phyloP scores from a whole-genome alignment of 805 yeast genomes.

The Starmerella gropengiesseri region DNA sequence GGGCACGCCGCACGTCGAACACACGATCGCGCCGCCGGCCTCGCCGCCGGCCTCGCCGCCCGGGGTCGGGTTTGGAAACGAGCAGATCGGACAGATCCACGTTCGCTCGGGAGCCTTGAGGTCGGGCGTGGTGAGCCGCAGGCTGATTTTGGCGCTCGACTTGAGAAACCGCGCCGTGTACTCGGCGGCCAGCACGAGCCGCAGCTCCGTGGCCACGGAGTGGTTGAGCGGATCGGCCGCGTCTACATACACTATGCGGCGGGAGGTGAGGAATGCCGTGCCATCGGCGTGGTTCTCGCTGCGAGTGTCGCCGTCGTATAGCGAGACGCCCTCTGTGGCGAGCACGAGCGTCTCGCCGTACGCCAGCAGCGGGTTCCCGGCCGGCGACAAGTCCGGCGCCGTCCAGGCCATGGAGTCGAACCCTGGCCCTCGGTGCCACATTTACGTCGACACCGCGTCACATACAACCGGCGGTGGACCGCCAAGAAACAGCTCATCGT shows the following conservation, averaged over 20 bases:
- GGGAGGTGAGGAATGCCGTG: slow-evolving; percentile 62
- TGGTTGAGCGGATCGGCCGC: slow-evolving; percentile 33
- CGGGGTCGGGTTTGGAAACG: slow-evolving; percentile 47
- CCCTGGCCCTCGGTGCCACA: no score
- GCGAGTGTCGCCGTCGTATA: slow-evolving; percentile 62
- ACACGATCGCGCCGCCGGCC: slow-evolving; percentile 34
- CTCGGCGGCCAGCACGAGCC: slow-evolving; percentile 34
- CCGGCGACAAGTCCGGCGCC: slow-evolving; percentile 27
- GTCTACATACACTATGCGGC: slow-evolving; percentile 64
- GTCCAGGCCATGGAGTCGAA: slow-evolving; percentile 21
- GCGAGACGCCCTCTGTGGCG: slow-evolving; percentile 50
- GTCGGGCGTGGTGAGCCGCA: slow-evolving; percentile 21
- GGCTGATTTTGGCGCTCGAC: slow-evolving; percentile 66
- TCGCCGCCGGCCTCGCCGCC: background rate
- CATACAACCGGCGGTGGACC: background rate
- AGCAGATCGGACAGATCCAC: slow-evolving; percentile 90
- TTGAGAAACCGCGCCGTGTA: slow-evolving; percentile 48
- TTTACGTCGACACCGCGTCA: no score
- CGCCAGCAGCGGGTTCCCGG: slow-evolving; percentile 28
- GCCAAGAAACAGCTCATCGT: background rate
- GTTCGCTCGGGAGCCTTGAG: slow-evolving; percentile 22
- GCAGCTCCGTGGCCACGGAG: slow-evolving; percentile 41
- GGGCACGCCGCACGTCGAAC: slow-evolving; percentile 54
- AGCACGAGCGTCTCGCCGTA: slow-evolving; percentile 41
- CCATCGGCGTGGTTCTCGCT: slow-evolving; percentile 58